phyloP scores from a whole-genome alignment of 306 rosid genomes.

The Cucumis sativus region DNA sequence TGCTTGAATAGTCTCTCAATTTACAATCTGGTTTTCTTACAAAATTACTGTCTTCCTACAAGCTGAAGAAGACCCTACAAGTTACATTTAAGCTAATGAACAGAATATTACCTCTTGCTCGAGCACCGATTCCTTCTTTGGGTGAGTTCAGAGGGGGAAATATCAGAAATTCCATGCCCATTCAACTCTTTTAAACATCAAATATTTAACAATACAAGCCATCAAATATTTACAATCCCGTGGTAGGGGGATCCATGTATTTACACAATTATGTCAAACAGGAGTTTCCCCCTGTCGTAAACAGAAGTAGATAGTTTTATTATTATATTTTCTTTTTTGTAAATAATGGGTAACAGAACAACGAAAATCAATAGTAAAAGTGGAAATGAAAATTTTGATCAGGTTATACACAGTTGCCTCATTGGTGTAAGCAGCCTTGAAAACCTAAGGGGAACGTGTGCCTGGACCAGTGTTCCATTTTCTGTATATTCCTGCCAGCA shows the following conservation, averaged over 20 bases:
- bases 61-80: neutral
- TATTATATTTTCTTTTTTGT: no score
- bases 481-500: slow-evolving; percentile 62
- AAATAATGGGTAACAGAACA: neutral
- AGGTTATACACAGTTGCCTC: slow-evolving; percentile 63
- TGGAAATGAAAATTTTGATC: neutral
- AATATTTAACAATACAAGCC: neutral
- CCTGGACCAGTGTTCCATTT: slow-evolving; percentile 71
- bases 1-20: neutral
- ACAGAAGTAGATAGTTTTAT: neutral
- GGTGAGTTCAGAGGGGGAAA: neutral
- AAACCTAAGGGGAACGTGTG: slow-evolving; percentile 85
- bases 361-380: neutral
- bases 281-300: neutral
- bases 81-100: neutral
- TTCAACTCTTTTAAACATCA: neutral
- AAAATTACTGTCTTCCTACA: neutral
- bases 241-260: neutral
- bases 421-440: slow-evolving; percentile 90
- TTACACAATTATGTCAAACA: neutral
- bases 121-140: neutral
- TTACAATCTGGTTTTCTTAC: neutral
- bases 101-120: neutral
- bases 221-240: neutral
- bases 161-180: neutral